Evolutionary conservation across 1,284 basidiomycete genomes (phyloP).

Genomic region (Cryptococcus sp.): DNA sequence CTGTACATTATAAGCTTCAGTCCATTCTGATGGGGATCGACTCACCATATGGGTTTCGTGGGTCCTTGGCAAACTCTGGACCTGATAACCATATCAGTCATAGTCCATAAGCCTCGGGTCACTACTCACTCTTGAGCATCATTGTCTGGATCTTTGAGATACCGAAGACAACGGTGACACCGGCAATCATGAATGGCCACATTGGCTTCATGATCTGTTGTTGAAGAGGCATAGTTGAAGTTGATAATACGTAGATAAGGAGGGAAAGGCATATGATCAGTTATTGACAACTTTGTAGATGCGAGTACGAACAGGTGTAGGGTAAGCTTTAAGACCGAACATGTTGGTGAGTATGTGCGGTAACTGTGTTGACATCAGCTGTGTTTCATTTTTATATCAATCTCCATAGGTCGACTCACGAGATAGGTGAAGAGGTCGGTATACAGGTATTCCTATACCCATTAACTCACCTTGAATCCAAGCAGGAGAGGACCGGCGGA

Average conservation of each 20-base stretch:
- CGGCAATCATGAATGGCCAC: conserved; percentile 40
- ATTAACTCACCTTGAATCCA: no score
- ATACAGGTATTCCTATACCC: no score
- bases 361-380: neutral
- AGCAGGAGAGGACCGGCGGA: neutral
- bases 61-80: conserved; percentile 23
- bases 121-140: conserved; percentile 33
- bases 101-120: neutral
- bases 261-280: neutral
- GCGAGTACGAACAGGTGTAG: conserved; percentile 36
- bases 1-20: neutral
- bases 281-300: neutral
- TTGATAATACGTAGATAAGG: neutral
- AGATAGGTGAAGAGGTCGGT: no score
- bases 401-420: no score
- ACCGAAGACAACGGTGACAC: conserved; percentile 33
- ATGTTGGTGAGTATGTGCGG: conserved; percentile 11
- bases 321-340: conserved; percentile 46
- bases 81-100: conserved; percentile 5
- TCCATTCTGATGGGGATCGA: neutral
- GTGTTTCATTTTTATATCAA: neutral
- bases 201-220: conserved; percentile 38
- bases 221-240: neutral
- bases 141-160: conserved; percentile 36
- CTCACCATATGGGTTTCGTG: conserved; percentile 32